Evolutionary conservation across 345 rosid species (phyloP).

Genomic region (Nasturtium officinale): DNA sequence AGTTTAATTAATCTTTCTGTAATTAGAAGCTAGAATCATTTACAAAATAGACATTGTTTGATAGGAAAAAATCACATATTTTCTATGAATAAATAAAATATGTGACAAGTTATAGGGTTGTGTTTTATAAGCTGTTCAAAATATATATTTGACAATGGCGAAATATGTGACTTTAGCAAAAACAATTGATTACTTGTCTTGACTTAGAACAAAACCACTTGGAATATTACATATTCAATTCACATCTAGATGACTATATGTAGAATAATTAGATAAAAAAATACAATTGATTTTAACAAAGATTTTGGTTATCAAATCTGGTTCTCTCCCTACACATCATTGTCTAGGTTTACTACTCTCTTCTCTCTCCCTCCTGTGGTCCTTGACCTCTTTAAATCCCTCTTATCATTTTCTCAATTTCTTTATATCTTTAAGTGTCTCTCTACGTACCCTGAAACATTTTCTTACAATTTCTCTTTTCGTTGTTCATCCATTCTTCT

Average conservation of each 20-base stretch:
- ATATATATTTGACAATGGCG: neutral
- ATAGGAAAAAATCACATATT: too few relatives aligned
- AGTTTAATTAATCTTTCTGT: neutral
- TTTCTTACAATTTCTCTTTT: slow-evolving; percentile 25
- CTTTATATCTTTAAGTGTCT: slow-evolving; percentile 47
- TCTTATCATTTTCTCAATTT: slow-evolving; percentile 53
- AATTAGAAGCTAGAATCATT: too few relatives aligned
- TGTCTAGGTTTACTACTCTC: slow-evolving; percentile 38
- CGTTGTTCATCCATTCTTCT: neutral
- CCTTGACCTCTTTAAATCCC: slow-evolving; percentile 69
- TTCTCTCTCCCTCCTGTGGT: slow-evolving; percentile 47
- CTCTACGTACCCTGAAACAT: slow-evolving; percentile 14
- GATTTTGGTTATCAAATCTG: slow-evolving; percentile 21
- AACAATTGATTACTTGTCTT: neutral
- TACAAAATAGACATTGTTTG: too few relatives aligned
- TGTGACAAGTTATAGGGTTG: neutral
- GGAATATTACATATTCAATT: slow-evolving; percentile 1
- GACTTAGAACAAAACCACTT: neutral
- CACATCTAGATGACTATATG: neutral
- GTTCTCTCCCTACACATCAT: slow-evolving; percentile 34
- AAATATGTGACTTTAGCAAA: slow-evolving; percentile 1
- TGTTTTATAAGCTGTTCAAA: neutral
- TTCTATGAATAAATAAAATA: neutral
- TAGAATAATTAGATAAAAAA: neutral
- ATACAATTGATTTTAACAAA: neutral